Conservation (phyloP, 805 yeast species). For the Barnettozyma californica region DNA sequence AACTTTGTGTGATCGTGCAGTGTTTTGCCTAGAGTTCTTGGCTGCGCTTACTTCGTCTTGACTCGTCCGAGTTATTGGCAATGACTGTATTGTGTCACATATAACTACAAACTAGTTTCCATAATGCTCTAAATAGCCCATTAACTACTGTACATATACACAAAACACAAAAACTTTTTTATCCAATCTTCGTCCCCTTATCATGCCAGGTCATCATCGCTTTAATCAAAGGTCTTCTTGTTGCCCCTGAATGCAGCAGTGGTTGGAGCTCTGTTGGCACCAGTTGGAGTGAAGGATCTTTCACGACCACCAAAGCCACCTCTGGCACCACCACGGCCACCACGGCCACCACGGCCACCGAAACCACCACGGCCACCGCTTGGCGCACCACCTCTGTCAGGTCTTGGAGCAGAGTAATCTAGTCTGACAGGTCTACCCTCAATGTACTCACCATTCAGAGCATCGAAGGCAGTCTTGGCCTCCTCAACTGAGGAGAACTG, state of each 20-base stretch:
- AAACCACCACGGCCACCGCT: slow-evolving; percentile 31
- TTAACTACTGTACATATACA: neutral
- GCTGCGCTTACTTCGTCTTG: neutral
- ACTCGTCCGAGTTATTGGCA: too few relatives aligned
- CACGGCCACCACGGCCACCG: slow-evolving; percentile 30
- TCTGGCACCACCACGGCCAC: slow-evolving; percentile 34
- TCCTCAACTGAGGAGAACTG: slow-evolving; percentile 84
- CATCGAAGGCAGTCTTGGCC: slow-evolving; percentile 84
- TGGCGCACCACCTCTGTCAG: slow-evolving; percentile 32
- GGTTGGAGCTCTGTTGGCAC: slow-evolving; percentile 59
- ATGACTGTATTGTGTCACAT: too few relatives aligned
- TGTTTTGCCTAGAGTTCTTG: neutral
- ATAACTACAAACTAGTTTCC: neutral
- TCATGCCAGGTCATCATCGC: neutral
- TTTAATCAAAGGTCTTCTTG: slow-evolving; percentile 74
- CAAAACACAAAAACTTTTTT: neutral
- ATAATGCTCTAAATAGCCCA: slow-evolving; percentile 1
- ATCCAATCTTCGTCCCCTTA: neutral
- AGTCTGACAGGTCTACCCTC: slow-evolving; percentile 92
- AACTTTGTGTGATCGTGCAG: too few relatives aligned
- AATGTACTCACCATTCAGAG: slow-evolving; percentile 81
- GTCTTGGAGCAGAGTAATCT: slow-evolving; percentile 91
- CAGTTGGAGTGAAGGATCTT: slow-evolving; percentile 39
- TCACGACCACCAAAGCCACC: slow-evolving; percentile 28
- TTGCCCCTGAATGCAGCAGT: slow-evolving; percentile 73